Evolutionary conservation across 129 eudicot genomes (phyloP).

Genomic region (Logfia minima): DNA sequence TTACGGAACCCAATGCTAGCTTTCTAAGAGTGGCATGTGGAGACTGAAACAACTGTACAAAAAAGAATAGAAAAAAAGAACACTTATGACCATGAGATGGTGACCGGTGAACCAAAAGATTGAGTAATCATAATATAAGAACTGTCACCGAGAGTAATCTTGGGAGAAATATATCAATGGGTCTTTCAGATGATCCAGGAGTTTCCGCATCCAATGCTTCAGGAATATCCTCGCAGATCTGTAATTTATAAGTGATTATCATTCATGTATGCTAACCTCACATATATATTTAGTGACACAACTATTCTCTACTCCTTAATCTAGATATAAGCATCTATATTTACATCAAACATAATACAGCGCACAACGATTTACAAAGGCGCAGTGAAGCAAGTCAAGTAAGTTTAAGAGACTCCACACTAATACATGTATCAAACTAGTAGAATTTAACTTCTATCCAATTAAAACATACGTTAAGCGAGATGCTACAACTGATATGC

Average conservation of each 20-base stretch:
- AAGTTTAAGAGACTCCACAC: not conserved
- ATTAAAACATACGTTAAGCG: not conserved
- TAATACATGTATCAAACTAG: not conserved
- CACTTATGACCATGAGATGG: conserved; percentile 9
- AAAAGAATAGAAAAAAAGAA: conserved; percentile 8
- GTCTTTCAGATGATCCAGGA: conserved; percentile 86
- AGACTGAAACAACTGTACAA: conserved; percentile 77
- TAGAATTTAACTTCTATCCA: not conserved
- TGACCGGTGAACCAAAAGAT: not conserved
- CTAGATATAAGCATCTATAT: not conserved
- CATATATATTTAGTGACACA: not conserved
- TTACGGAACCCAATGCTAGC: conserved; percentile 79
- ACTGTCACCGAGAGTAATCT: conserved; percentile 65
- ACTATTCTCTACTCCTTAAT: not conserved
- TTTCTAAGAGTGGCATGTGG: conserved; percentile 75
- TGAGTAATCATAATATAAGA: conserved; percentile 14
- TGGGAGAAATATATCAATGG: conserved; percentile 86
- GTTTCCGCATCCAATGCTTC: conserved; percentile 85
- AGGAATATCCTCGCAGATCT: conserved; percentile 96
- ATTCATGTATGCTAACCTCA: not conserved
- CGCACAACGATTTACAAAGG: not conserved
- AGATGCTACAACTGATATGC: not conserved
- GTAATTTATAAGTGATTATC: conserved; percentile 20
- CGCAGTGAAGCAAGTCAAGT: not conserved
- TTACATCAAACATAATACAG: not conserved